These are phyloP conservation scores for Prosopis cineraria DNA, from an alignment of 306 rosid genomes.

Conservation along the genomic window DNA sequence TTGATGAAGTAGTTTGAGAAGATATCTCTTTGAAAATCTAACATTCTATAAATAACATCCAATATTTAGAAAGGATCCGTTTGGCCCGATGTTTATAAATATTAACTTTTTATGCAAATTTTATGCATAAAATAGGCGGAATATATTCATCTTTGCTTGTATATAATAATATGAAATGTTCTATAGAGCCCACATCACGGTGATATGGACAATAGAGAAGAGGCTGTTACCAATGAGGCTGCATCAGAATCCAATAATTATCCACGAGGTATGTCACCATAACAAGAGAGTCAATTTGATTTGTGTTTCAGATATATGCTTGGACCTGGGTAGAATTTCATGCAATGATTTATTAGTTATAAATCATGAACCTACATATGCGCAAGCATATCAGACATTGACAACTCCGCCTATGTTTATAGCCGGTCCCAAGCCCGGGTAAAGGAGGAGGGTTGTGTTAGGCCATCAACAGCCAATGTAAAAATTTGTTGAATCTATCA, in stretches of 20 bases:
- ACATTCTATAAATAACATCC: not conserved
- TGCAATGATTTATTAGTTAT: not conserved
- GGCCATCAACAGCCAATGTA: too few relatives aligned
- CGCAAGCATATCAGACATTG: too few relatives aligned
- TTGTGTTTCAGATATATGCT: not conserved
- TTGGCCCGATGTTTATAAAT: too few relatives aligned
- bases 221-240: constrained; percentile 34
- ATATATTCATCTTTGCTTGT: constrained; percentile 22
- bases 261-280: constrained; percentile 43
- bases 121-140: not conserved
- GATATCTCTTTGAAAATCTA: not conserved
- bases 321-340: not conserved
- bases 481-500: too few relatives aligned
- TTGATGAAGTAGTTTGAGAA: not conserved
- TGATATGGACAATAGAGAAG: constrained; percentile 35
- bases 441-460: too few relatives aligned
- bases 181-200: constrained; percentile 38
- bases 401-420: too few relatives aligned
- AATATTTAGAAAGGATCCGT: not conserved
- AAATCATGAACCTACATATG: not conserved
- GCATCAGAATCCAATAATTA: constrained; percentile 34
- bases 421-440: too few relatives aligned
- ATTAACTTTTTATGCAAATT: not conserved
- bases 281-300: not conserved
- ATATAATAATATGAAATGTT: constrained; percentile 24